Evolutionary conservation across 768 basidiomycete genomes (phyloP).

Genomic region (Boletus reticulatus): DNA sequence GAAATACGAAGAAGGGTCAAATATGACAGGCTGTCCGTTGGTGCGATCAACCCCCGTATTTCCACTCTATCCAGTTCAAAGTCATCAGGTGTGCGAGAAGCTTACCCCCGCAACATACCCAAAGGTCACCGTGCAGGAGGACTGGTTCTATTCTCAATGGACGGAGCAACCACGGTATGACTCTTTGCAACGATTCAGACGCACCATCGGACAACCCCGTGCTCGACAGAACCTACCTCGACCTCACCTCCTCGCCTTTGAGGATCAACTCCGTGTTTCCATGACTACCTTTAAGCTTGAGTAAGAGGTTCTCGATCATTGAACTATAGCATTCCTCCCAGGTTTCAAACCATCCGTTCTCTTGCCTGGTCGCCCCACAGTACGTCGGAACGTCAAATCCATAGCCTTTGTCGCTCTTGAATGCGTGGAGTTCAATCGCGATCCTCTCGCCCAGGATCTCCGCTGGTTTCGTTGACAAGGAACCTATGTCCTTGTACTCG

Average conservation of each 20-base stretch:
- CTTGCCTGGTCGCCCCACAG: constrained; percentile 68
- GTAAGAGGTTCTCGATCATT: constrained; percentile 59
- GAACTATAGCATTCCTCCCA: constrained; percentile 70
- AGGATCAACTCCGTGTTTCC: constrained; percentile 44
- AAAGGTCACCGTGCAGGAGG: constrained; percentile 76
- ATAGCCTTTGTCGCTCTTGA: constrained; percentile 53
- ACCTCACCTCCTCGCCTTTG: constrained; percentile 50
- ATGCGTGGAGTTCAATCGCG: constrained; percentile 63
- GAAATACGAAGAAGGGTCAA: constrained; percentile 76
- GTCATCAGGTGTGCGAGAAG: neutral
- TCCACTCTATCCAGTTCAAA: constrained; percentile 50
- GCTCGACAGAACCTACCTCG: constrained; percentile 36
- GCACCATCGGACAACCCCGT: neutral
- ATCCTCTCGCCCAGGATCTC: constrained; percentile 55
- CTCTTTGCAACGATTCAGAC: constrained; percentile 39
- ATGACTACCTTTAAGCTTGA: constrained; percentile 42
- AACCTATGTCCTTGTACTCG: constrained; percentile 62
- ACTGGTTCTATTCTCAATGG: constrained; percentile 60
- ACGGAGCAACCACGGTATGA: constrained; percentile 69
- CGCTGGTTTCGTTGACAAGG: constrained; percentile 47
- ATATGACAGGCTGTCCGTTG: constrained; percentile 63
- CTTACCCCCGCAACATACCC: constrained; percentile 46
- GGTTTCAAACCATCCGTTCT: constrained; percentile 69
- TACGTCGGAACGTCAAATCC: constrained; percentile 76
- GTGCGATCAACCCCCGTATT: constrained; percentile 60